Conservation (phyloP, 805 yeast species). For the Peterozyma xylosa region DNA sequence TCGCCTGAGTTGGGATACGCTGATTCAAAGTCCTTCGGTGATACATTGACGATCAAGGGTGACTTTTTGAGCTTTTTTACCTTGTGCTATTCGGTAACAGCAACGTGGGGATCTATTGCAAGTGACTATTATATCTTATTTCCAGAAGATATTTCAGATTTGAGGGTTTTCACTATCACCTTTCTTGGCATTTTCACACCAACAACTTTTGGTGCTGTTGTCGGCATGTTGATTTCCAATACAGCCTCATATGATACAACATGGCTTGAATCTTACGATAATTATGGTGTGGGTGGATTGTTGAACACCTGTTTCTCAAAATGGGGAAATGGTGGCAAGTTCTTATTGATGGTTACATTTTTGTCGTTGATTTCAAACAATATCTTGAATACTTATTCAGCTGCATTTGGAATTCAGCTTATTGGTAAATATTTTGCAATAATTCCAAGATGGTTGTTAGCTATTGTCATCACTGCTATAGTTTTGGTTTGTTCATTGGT, state of each 20-base stretch:
- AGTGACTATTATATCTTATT: slow-evolving; percentile 78
- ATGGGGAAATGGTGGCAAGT: slow-evolving; percentile 77
- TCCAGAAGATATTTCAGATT: slow-evolving; percentile 61
- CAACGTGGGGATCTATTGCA: slow-evolving; percentile 87
- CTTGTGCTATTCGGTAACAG: slow-evolving; percentile 67
- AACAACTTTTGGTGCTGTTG: slow-evolving; percentile 65
- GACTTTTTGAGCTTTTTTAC: slow-evolving; percentile 67
- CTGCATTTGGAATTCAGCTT: slow-evolving; percentile 73
- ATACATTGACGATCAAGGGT: slow-evolving; percentile 43
- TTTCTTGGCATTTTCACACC: slow-evolving; percentile 63
- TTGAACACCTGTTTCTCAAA: slow-evolving; percentile 54
- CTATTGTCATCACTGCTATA: slow-evolving; percentile 51
- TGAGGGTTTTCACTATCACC: slow-evolving; percentile 50
- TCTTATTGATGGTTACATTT: slow-evolving; percentile 60
- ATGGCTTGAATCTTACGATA: slow-evolving; percentile 51
- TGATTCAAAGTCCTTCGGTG: slow-evolving; percentile 27
- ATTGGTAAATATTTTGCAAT: slow-evolving; percentile 45
- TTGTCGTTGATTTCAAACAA: slow-evolving; percentile 77
- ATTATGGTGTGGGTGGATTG: slow-evolving; percentile 70
- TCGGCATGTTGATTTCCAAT: slow-evolving; percentile 66
- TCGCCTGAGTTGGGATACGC: slow-evolving; percentile 31
- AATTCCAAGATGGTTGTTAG: slow-evolving; percentile 76
- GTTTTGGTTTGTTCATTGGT: slow-evolving; percentile 67
- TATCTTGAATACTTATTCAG: slow-evolving; percentile 72
- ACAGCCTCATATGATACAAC: slow-evolving; percentile 50